phyloP scores from a whole-genome alignment of 371 early-diverging fungal species.

The Syncephalastrum sp. region DNA sequence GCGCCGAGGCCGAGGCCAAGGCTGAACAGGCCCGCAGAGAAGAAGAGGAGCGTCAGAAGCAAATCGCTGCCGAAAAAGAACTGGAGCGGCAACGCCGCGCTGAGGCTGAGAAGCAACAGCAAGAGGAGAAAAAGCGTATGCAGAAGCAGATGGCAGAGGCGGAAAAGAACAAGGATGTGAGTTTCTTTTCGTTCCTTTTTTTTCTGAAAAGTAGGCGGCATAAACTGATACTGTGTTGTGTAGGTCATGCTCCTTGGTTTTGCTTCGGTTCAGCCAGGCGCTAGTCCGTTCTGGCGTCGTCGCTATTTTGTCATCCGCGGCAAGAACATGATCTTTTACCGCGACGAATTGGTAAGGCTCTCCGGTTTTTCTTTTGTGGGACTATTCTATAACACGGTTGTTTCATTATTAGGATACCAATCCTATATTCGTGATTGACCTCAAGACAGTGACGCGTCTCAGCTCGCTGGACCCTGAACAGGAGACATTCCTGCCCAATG shows the following conservation, averaged over 20 bases:
- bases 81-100: slow-evolving; percentile 10
- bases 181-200: neutral
- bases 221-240: neutral
- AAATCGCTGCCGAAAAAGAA: slow-evolving; percentile 7
- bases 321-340: slow-evolving; percentile 19
- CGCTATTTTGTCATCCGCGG: slow-evolving; percentile 24
- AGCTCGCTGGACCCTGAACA: slow-evolving; percentile 34
- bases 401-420: slow-evolving; percentile 23
- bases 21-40: slow-evolving; percentile 1
- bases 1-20: neutral
- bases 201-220: neutral
- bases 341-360: slow-evolving; percentile 22
- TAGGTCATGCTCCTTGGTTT: slow-evolving; percentile 15
- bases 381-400: neutral
- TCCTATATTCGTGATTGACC: slow-evolving; percentile 46
- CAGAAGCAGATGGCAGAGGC: slow-evolving; percentile 27
- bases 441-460: slow-evolving; percentile 26
- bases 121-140: slow-evolving; percentile 12
- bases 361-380: no score
- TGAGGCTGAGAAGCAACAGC: slow-evolving; percentile 11
- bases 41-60: slow-evolving; percentile 1
- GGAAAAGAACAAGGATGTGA: slow-evolving; percentile 29
- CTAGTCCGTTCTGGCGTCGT: slow-evolving; percentile 25
- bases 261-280: slow-evolving; percentile 13
- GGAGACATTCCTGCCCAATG: slow-evolving; percentile 44